Evolutionary conservation across 441 rosid genomes (phyloP).

Genomic region (Flueggea neowawraea): DNA sequence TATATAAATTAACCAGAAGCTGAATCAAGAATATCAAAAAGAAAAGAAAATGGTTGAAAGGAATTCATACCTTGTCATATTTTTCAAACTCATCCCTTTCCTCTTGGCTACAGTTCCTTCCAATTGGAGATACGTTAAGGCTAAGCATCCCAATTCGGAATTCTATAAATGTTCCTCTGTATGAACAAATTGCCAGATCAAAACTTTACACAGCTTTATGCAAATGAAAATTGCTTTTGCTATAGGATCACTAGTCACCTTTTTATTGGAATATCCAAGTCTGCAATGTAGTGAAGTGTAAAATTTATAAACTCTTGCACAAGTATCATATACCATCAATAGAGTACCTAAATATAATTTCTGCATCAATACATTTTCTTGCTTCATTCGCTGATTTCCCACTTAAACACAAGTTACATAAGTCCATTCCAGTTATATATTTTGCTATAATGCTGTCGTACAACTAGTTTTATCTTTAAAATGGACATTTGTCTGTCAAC

Average conservation of each 20-base stretch:
- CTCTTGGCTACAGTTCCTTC: conserved; percentile 99
- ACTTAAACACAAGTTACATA: neutral
- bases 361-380: neutral
- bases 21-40: conserved; percentile 7
- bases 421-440: too few species aligned
- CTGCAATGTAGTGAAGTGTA: conserved; percentile 87
- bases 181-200: conserved; percentile 6
- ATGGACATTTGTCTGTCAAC: too few species aligned
- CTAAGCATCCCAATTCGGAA: conserved; percentile 98
- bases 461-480: too few species aligned
- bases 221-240: conserved; percentile 3
- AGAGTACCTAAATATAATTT: neutral
- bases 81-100: conserved; percentile 96
- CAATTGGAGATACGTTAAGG: conserved; percentile 95
- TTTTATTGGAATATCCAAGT: conserved; percentile 97
- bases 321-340: conserved; percentile 7
- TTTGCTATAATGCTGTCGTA: too few species aligned
- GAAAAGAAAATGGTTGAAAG: conserved; percentile 3
- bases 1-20: conserved; percentile 6
- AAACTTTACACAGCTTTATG: neutral
- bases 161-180: conserved; percentile 96
- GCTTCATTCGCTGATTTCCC: neutral
- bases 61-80: conserved; percentile 76
- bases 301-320: conserved; percentile 88
- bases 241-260: conserved; percentile 37